Evolutionary conservation across 164 flowering plant species (phyloP).

Genomic region (Vitis cinerea): DNA sequence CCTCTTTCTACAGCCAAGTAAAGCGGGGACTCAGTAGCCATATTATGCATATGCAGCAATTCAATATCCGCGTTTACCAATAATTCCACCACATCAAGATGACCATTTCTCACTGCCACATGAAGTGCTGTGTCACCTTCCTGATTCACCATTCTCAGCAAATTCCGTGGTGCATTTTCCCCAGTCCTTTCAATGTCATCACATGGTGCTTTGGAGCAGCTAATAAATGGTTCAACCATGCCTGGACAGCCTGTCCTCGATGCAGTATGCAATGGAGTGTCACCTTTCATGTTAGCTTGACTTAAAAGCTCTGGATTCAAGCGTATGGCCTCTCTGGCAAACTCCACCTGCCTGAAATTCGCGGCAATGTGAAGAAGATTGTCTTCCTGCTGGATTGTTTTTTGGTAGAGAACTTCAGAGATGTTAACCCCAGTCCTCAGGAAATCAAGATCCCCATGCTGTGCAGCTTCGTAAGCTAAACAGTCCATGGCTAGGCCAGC

Average conservation of each 20-base stretch:
- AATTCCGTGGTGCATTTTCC: neutral
- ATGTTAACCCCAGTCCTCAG: no score
- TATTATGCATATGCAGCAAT: neutral
- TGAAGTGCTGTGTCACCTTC: neutral
- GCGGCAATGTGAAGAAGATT: neutral
- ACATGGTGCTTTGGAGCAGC: neutral
- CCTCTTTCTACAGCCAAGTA: neutral
- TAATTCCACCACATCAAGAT: neutral
- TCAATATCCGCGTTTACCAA: neutral
- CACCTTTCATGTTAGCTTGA: conserved; percentile 1
- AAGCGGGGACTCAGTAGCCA: neutral
- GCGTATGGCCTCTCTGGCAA: neutral
- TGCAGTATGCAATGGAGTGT: conserved; percentile 18
- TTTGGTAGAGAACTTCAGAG: neutral
- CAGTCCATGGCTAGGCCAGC: no score
- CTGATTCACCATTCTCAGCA: neutral
- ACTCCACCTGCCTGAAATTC: neutral
- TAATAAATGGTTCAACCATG: neutral
- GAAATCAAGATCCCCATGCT: no score
- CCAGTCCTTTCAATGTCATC: no score
- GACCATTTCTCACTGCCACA: neutral
- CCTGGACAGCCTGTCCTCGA: conserved; percentile 2
- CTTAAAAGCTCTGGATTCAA: neutral
- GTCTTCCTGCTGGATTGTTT: neutral
- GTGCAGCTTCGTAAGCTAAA: no score